Base-by-base conservation (phyloP, 73 alveolate species). In the Paramecium octaurelia region DNA sequence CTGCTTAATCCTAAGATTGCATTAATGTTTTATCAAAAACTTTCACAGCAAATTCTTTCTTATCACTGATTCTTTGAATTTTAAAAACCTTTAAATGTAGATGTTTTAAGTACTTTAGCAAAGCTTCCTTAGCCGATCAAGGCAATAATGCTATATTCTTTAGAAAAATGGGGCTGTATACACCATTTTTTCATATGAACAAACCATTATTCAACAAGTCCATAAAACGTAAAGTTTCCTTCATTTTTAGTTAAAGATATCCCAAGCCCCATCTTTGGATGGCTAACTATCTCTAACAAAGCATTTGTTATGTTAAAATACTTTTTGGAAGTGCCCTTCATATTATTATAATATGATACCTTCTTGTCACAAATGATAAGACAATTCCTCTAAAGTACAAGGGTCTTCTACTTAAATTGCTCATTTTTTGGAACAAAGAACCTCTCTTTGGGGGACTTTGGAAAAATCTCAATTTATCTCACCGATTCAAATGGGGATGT, bases 111-210 rank as follows among this genome's bases (percentile, higher is more conserved):
- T 80, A 89, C 94, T 23, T 83, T 77, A 11, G 92, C 94, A 89
- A 89, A 89, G 46, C 75, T 89, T 12, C 94, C 94, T 54, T 89
- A 71, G 4, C 94, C 94, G 38, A 89, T 89, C 20, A 71, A 9
- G 44, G 36, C 73, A 5, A 89, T 43, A 10, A 83, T 54, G 46
- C 29, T 58, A 35, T 89, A 89, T 38, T 64, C 87, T 43, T 68
- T 60, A 34, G 54, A 60, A 87, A 87, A 87, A 23, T 73, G 36
- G 8, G 93, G 27, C 35, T 64, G 40, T 12, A 87, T 64, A 35
- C 93, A 58, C 88, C 86, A 87, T 38, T 75, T 75, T 31, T 35
- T 38, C 20, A 80, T 59, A 3, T 20, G 2, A 0, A n/a, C 21
- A 80, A 43, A 80, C 91, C 91, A 80, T 23, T 20, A 18, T 20